Evolutionary conservation across 106 monocot genomes (phyloP), one percentile per base, ranked within the genome.

Genomic region (Apostasia shenzhenica): DNA sequence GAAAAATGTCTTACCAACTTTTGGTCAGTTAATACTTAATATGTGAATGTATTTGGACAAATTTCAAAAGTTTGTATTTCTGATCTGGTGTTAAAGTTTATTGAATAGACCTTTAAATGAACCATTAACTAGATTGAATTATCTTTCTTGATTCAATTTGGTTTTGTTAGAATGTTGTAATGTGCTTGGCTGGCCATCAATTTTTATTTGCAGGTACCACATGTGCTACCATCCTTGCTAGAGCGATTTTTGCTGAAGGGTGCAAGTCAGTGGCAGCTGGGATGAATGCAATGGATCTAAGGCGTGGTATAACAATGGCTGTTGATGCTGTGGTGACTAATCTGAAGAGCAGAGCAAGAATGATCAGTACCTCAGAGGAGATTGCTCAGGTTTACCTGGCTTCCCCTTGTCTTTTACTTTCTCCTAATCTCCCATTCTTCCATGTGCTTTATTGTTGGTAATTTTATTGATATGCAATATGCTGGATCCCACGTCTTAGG

Each of bases 181-280:
- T 60, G 4, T 45, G 3, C 45, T 59, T 40, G 1, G 62, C 45
- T 4, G 43, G 1, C 37, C 48, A 48, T 65, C 45, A 63, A 14
- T 68, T 54, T 37, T 54, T 54, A 40, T 42, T 13, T 55, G 48
- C 76, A 89, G 86, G 93, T 68, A 93, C 86, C 14, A 88, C 89
- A 14, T 93, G 86, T 59, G 90, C 87, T 9, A 94, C 90, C 55
- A 68, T 94, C 51, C 82, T 90, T 66, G 83, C 90, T 7, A 81
- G 84, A 59, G 84, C 84, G 46, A 86, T 86, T 75, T 84, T 89
- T 72, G 54, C 85, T 41, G 86, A 93, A 74, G 89, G 89, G 1
- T 89, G 88, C 70, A 93, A 93, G 75, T 93, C 86, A 13, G 88
- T 93, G 7, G 93, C 93, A 8, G 89, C 93, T 75, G 93, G 93